Evolutionary conservation across 371 early-diverging fungal genomes (phyloP).

Genomic region (Rhizomucor pusillus): DNA sequence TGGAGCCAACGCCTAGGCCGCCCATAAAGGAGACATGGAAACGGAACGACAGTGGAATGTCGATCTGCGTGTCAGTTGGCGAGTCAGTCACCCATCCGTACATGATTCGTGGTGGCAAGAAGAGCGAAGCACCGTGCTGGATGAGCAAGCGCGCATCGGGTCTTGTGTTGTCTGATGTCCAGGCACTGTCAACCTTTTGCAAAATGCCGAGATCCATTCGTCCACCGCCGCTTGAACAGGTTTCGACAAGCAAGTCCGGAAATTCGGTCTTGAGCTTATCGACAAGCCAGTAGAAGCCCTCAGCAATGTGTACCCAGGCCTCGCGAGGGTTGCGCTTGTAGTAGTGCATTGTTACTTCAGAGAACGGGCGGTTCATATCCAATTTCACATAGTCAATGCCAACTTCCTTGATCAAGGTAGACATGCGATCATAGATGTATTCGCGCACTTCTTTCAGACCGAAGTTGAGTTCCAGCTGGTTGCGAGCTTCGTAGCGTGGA

Average conservation of each 20-base stretch:
- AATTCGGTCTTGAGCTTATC: slow-evolving; percentile 17
- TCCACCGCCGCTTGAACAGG: slow-evolving; percentile 47
- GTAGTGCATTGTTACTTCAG: slow-evolving; percentile 8
- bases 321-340: slow-evolving; percentile 19
- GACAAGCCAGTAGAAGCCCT: slow-evolving; percentile 21
- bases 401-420: slow-evolving; percentile 12
- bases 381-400: slow-evolving; percentile 45
- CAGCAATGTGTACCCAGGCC: slow-evolving; percentile 23
- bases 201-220: slow-evolving; percentile 32
- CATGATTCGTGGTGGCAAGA: slow-evolving; percentile 34
- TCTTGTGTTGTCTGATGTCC: slow-evolving; percentile 39
- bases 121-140: slow-evolving; percentile 37
- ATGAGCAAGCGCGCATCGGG: slow-evolving; percentile 39
- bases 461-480: slow-evolving; percentile 38
- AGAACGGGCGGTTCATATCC: slow-evolving; percentile 48
- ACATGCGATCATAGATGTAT: slow-evolving; percentile 17
- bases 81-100: slow-evolving; percentile 36
- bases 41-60: slow-evolving; percentile 33
- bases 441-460: slow-evolving; percentile 24
- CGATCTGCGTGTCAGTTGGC: slow-evolving; percentile 11
- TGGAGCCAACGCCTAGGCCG: slow-evolving; percentile 29
- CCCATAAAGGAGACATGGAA: slow-evolving; percentile 43
- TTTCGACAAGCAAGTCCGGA: slow-evolving; percentile 29
- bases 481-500: slow-evolving; percentile 18
- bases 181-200: slow-evolving; percentile 21